These are phyloP conservation scores for Erysimum pusillum DNA, from an alignment of 441 rosid species.

Conservation along the genomic window DNA sequence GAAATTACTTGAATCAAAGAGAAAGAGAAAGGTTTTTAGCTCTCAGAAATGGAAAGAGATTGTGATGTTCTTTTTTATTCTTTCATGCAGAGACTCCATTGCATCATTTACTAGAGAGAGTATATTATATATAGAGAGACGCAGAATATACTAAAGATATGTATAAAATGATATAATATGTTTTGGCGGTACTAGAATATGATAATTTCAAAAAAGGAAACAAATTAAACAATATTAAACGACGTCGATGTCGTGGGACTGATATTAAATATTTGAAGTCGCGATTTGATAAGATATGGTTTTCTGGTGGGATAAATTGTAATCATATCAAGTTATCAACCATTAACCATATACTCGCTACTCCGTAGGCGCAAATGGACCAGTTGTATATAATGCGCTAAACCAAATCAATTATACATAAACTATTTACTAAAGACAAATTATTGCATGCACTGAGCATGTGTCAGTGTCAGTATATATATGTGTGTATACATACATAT, in stretches of 20 bases:
- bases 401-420: slow-evolving; percentile 14
- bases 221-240: slow-evolving; percentile 22
- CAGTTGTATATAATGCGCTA: slow-evolving; percentile 41
- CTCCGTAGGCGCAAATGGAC: slow-evolving; percentile 28
- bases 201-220: neutral
- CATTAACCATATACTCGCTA: slow-evolving; percentile 28
- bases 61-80: slow-evolving; percentile 37
- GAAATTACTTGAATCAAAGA: slow-evolving; percentile 33
- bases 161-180: slow-evolving; percentile 5
- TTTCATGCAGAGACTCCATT: slow-evolving; percentile 38
- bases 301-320: slow-evolving; percentile 45
- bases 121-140: slow-evolving; percentile 34
- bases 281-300: slow-evolving; percentile 43
- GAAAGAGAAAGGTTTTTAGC: slow-evolving; percentile 16
- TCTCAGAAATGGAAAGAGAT: slow-evolving; percentile 39
- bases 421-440: slow-evolving; percentile 28
- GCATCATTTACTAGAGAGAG: neutral
- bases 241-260: slow-evolving; percentile 41
- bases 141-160: neutral
- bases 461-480: slow-evolving; percentile 24
- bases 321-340: slow-evolving; percentile 19
- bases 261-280: slow-evolving; percentile 27
- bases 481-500: neutral
- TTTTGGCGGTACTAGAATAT: slow-evolving; percentile 10
- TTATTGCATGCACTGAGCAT: slow-evolving; percentile 45